These are phyloP conservation scores for Chlorokybus atmophyticus DNA, from an alignment of 139 green algal species.

Conservation along the genomic window DNA sequence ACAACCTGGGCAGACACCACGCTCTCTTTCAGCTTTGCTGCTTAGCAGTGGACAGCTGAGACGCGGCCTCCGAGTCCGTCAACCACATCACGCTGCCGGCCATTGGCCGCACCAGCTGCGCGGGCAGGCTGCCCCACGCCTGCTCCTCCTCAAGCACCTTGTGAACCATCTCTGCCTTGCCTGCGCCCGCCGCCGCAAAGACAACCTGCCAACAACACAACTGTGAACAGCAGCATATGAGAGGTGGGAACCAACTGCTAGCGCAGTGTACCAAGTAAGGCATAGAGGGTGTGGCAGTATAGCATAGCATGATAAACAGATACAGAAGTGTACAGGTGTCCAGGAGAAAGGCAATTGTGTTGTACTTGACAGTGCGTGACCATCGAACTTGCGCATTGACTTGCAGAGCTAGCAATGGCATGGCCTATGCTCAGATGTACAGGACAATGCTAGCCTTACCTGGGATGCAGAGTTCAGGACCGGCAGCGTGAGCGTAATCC, in stretches of 20 bases:
- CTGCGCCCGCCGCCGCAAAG: slow-evolving; percentile 7
- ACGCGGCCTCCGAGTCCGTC: background rate
- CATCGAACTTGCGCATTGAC: no score
- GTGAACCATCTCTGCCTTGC: slow-evolving; percentile 10
- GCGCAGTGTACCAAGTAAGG: no score
- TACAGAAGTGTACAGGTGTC: background rate
- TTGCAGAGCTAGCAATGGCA: no score
- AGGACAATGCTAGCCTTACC: slow-evolving; percentile 1
- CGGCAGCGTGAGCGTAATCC: slow-evolving; percentile 72
- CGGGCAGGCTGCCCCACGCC: slow-evolving; percentile 15
- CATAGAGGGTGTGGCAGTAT: no score
- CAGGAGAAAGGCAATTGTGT: background rate
- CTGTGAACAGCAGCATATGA: background rate
- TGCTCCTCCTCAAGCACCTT: slow-evolving; percentile 1
- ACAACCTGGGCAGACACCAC: no score
- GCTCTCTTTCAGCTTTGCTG: no score
- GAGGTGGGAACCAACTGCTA: background rate
- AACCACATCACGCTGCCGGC: slow-evolving; percentile 16
- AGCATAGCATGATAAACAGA: background rate
- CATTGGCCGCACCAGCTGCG: slow-evolving; percentile 15
- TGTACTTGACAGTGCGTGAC: no score
- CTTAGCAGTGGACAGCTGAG: slow-evolving; percentile 3
- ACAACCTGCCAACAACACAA: slow-evolving; percentile 1
- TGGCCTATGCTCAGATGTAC: background rate
- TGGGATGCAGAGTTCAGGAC: slow-evolving; percentile 26